Evolutionary conservation across 345 rosid species (phyloP), one percentile per base, ranked within the genome.

Genomic region (Linum tenue): DNA sequence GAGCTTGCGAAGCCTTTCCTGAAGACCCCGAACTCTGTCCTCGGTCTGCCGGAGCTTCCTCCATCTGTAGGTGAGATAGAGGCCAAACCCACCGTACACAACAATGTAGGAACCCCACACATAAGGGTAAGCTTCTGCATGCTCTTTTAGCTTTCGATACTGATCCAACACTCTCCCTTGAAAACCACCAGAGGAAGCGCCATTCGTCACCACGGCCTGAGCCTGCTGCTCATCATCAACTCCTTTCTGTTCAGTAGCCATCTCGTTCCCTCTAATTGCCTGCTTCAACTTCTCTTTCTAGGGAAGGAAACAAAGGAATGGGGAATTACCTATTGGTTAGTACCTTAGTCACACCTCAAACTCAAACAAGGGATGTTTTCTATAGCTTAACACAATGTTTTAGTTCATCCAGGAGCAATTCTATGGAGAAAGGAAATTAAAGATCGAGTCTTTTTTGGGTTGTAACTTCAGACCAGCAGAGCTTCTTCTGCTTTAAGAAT

Each of bases 31-130:
- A 40, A 92, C 91, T 68, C 97, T 81, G 72, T 86, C 94, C 80
- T 92, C 98, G 0, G 97, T 88, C 76, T 77, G 86, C 7, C 97
- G 80, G 57, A 92, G 94, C 76, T 84, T 90, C 73, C 90, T 84
- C 90, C 90, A 90, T 66, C 98, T 77, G 67, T 90, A 90, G 10
- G 83, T 59, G 7, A 76, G 67, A 94, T 94, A 92, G 39, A 88
- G 85, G 61, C 68, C 82, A 31, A 90, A 82, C 62, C 90, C 90
- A 5, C 98, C 98, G 38, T 92, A 92, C 37, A 90, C 97, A 63
- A 86, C 76, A 2, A 79, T 81, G 59, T 90, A 92, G 0, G 98
- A 92, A 60, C 81, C 97, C 98, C 98, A 92, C 31, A 90, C 97
- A 37, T 82, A 92, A 2, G 95, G 97, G 67, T 82, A 91, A 55